phyloP scores from a whole-genome alignment of 73 alveolate species.

The Tetrahymena borealis region DNA sequence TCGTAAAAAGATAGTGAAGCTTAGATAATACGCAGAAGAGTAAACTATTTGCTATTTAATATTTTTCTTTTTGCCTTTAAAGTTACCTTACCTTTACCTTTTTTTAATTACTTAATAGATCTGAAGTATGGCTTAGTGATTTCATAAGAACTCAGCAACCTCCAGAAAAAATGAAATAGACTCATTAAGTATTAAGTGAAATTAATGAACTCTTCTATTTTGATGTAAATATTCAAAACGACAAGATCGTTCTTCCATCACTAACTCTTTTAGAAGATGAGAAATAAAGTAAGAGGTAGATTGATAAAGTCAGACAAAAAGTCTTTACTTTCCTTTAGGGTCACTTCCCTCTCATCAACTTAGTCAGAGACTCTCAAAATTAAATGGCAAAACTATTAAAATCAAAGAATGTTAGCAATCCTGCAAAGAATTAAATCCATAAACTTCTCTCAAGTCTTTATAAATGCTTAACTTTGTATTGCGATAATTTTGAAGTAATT shows the following conservation, averaged over 20 bases:
- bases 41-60: too few species aligned
- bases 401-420: not conserved
- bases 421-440: not conserved
- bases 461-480: constrained; percentile 13
- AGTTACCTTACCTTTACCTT: too few species aligned
- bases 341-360: constrained; percentile 17
- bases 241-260: not conserved
- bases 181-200: not conserved
- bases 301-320: constrained; percentile 20
- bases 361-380: constrained; percentile 30
- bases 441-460: constrained; percentile 14
- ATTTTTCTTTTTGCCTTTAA: too few species aligned
- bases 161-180: not conserved
- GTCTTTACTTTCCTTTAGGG: constrained; percentile 25
- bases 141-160: not conserved
- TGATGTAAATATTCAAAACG: not conserved
- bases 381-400: constrained; percentile 13
- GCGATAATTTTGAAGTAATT: not conserved
- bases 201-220: not conserved
- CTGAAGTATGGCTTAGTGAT: constrained; percentile 37
- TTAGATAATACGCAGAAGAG: constrained; percentile 21
- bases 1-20: not conserved
- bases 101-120: not conserved
- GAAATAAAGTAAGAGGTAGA: not conserved
- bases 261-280: not conserved